These are phyloP conservation scores for Imleria badia DNA, from an alignment of 768 basidiomycete species.

Conservation along the genomic window DNA sequence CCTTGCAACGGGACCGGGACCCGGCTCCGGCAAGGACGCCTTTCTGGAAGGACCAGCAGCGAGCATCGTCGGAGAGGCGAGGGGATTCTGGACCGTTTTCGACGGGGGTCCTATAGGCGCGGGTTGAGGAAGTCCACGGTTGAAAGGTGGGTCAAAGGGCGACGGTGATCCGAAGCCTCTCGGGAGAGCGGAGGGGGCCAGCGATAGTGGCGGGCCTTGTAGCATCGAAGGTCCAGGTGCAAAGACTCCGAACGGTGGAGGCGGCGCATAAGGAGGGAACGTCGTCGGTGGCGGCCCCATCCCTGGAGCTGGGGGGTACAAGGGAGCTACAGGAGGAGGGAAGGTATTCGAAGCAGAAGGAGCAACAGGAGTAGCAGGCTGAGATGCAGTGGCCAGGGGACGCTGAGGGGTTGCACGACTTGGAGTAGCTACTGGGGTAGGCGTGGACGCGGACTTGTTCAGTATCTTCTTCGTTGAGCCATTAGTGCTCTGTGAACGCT, in stretches of 20 bases:
- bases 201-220: conserved; percentile 42
- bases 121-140: conserved; percentile 41
- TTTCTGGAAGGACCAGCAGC: conserved; percentile 51
- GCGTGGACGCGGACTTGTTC: conserved; percentile 42
- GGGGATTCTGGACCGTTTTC: conserved; percentile 34
- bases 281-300: conserved; percentile 43
- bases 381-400: conserved; percentile 36
- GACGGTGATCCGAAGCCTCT: conserved; percentile 51
- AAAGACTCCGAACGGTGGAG: conserved; percentile 52
- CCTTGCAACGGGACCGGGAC: conserved; percentile 61
- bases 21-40: conserved; percentile 41
- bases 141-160: conserved; percentile 52
- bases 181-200: conserved; percentile 55
- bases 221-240: conserved; percentile 45
- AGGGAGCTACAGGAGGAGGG: conserved; percentile 45
- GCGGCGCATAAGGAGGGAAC: conserved; percentile 56
- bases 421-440: conserved; percentile 33
- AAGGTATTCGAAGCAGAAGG: conserved; percentile 35
- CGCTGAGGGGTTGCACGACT: conserved; percentile 40
- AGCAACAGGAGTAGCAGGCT: conserved; percentile 46
- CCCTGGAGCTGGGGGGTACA: conserved; percentile 46
- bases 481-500: conserved; percentile 47
- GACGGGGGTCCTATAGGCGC: conserved; percentile 60
- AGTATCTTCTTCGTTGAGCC: conserved; percentile 61
- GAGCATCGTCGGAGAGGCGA: conserved; percentile 40